Conservation (phyloP, 73 alveolate genomes). For the Paraurostyla sp. region DNA sequence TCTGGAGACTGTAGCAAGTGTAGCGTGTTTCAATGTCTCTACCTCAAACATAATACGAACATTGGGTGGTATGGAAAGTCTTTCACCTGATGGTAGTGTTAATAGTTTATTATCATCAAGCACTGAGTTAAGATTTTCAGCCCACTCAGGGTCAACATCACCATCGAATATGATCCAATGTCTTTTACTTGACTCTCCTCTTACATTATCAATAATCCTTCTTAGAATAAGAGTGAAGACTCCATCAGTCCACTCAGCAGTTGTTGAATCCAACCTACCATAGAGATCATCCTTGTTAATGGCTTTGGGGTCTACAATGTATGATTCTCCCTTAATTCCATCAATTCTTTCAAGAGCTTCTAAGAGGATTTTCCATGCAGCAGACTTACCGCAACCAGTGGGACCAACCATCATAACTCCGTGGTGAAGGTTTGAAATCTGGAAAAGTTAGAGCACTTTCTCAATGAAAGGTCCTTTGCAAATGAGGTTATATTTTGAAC, state of each 20-base stretch:
- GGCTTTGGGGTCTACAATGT: slow-evolving; percentile 99
- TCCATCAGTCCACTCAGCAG: slow-evolving; percentile 99
- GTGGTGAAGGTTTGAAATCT: slow-evolving; percentile 95
- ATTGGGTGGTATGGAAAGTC: slow-evolving; percentile 98
- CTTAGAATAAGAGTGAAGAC: slow-evolving; percentile 98
- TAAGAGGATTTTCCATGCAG: slow-evolving; percentile 99
- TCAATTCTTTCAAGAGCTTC: slow-evolving; percentile 97
- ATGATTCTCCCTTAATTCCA: slow-evolving; percentile 96
- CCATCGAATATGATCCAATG: slow-evolving; percentile 99
- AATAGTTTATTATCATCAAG: slow-evolving; percentile 99
- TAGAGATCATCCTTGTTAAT: slow-evolving; percentile 98
- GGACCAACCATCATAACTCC: slow-evolving; percentile 99
- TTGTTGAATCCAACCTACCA: slow-evolving; percentile 99
- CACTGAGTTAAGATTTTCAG: slow-evolving; percentile 99
- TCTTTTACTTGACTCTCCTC: slow-evolving; percentile 97
- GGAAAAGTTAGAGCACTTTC: slow-evolving; percentile 92
- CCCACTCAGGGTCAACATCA: slow-evolving; percentile 99
- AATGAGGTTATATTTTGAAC: slow-evolving; percentile 85
- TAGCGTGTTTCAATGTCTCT: slow-evolving; percentile 99
- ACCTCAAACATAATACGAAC: slow-evolving; percentile 99
- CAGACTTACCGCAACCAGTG: slow-evolving; percentile 98
- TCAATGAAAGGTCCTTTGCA: slow-evolving; percentile 91
- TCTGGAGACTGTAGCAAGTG: slow-evolving; percentile 99
- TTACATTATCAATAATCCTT: slow-evolving; percentile 92
- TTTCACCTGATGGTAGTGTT: slow-evolving; percentile 99